phyloP scores from a whole-genome alignment of 1,284 basidiomycete species.

The Ustilago loliicola region DNA sequence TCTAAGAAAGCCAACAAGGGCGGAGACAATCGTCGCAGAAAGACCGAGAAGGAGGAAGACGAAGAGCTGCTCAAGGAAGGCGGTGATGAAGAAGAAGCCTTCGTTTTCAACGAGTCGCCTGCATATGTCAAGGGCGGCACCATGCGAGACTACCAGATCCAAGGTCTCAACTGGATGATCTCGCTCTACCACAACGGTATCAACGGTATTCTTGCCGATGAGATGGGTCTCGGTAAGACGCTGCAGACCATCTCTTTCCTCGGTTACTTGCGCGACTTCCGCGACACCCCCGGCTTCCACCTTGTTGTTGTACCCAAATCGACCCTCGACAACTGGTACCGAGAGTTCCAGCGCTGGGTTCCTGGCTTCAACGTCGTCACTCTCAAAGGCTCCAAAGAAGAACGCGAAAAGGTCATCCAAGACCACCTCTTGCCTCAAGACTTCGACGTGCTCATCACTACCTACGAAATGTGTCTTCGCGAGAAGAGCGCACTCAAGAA shows the following conservation, averaged over 20 bases:
- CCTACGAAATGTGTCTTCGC: slow-evolving; percentile 96
- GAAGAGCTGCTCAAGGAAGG: slow-evolving; percentile 84
- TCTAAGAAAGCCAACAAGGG: slow-evolving; percentile 45
- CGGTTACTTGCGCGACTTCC: slow-evolving; percentile 90
- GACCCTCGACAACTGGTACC: slow-evolving; percentile 95
- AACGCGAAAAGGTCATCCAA: slow-evolving; percentile 84
- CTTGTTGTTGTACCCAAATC: slow-evolving; percentile 97
- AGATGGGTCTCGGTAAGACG: slow-evolving; percentile 95
- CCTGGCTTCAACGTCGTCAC: slow-evolving; percentile 83
- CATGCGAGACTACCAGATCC: slow-evolving; percentile 95
- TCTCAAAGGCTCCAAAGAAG: slow-evolving; percentile 89
- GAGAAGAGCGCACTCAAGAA: slow-evolving; percentile 93
- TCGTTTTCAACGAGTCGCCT: slow-evolving; percentile 66
- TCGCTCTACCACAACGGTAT: slow-evolving; percentile 66
- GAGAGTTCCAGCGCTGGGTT: slow-evolving; percentile 94
- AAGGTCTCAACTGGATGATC: slow-evolving; percentile 95
- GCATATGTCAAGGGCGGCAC: slow-evolving; percentile 76
- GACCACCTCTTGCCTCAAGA: slow-evolving; percentile 85
- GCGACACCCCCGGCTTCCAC: slow-evolving; percentile 83
- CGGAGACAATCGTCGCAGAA: slow-evolving; percentile 80
- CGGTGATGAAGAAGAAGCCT: slow-evolving; percentile 79
- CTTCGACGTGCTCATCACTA: slow-evolving; percentile 95
- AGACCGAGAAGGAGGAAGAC: slow-evolving; percentile 86
- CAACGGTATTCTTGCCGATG: slow-evolving; percentile 67
- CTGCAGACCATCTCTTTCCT: slow-evolving; percentile 98